Evolutionary conservation across 306 rosid genomes (phyloP).

Genomic region (Quercus wislizeni): DNA sequence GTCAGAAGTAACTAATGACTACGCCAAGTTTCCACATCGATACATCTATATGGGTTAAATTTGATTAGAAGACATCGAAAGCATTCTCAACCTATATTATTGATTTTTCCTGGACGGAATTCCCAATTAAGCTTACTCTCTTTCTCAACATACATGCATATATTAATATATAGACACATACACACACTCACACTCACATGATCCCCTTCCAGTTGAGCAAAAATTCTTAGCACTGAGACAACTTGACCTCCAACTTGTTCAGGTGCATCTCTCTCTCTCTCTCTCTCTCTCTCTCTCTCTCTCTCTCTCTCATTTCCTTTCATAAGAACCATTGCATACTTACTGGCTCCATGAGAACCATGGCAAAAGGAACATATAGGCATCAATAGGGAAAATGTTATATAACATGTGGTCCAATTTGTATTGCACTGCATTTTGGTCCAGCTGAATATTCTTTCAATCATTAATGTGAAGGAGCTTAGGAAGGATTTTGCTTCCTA

Average conservation of each 20-base stretch:
- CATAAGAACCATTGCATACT: not conserved
- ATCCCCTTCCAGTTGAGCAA: not conserved
- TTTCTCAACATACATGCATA: not conserved
- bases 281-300: no score
- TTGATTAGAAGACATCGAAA: constrained; percentile 22
- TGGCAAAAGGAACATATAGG: no score
- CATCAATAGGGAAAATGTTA: no score
- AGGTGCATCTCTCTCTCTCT: not conserved
- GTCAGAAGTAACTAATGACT: no score
- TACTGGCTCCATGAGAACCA: not conserved
- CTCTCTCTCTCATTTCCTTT: not conserved
- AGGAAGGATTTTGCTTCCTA: no score
- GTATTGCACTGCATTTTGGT: no score
- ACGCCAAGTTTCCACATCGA: not conserved
- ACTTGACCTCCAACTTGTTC: not conserved
- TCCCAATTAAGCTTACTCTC: constrained; percentile 1
- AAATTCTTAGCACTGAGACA: not conserved
- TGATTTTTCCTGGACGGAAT: constrained; percentile 19
- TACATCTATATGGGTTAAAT: constrained; percentile 10
- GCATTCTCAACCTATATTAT: not conserved
- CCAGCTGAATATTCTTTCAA: no score
- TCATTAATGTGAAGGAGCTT: no score
- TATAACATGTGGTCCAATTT: no score
- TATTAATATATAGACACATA: no score
- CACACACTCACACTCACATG: not conserved